phyloP scores from a whole-genome alignment of 805 yeast species.

The Candida ascalaphidarum region DNA sequence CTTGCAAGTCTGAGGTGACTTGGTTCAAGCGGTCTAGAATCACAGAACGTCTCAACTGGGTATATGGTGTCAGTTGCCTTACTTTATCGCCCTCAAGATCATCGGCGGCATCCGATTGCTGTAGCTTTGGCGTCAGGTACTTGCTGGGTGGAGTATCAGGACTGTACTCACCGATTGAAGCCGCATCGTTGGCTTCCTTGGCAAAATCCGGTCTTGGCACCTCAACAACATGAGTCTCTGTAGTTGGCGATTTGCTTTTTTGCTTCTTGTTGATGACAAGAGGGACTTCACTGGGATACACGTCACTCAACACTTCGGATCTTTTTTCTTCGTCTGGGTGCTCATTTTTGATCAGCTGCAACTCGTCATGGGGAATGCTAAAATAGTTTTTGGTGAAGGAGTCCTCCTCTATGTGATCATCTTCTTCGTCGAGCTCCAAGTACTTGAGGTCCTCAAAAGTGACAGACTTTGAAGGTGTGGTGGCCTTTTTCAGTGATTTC shows the following conservation, averaged over 20 bases:
- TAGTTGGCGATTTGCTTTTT: slow-evolving; percentile 1
- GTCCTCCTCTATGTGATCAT: slow-evolving; percentile 5
- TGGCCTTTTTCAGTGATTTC: slow-evolving; percentile 1
- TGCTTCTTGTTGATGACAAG: slow-evolving; percentile 20
- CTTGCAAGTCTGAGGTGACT: slow-evolving; percentile 29
- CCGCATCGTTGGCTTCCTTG: slow-evolving; percentile 6
- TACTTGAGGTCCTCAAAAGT: slow-evolving; percentile 30
- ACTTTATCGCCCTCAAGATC: too few species aligned
- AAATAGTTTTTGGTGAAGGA: slow-evolving; percentile 12
- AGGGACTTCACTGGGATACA: slow-evolving; percentile 25
- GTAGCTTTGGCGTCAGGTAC: too few species aligned
- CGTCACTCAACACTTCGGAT: slow-evolving; percentile 36
- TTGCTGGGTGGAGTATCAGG: slow-evolving; percentile 27
- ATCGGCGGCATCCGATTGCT: too few species aligned
- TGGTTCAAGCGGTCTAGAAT: slow-evolving; percentile 30
- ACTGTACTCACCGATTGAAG: slow-evolving; percentile 29
- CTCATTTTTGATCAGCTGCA: slow-evolving; percentile 1
- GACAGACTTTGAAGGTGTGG: slow-evolving; percentile 21
- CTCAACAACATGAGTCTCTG: too few species aligned
- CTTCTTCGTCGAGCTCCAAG: slow-evolving; percentile 13
- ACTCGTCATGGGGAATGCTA: slow-evolving; percentile 14
- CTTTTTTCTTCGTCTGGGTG: slow-evolving; percentile 25
- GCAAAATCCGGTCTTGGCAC: neutral
- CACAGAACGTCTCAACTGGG: slow-evolving; percentile 22
- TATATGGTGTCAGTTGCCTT: too few species aligned